phyloP scores from a whole-genome alignment of 2,329 filamentous ascomycete species.

The Cladosporium colombiae region DNA sequence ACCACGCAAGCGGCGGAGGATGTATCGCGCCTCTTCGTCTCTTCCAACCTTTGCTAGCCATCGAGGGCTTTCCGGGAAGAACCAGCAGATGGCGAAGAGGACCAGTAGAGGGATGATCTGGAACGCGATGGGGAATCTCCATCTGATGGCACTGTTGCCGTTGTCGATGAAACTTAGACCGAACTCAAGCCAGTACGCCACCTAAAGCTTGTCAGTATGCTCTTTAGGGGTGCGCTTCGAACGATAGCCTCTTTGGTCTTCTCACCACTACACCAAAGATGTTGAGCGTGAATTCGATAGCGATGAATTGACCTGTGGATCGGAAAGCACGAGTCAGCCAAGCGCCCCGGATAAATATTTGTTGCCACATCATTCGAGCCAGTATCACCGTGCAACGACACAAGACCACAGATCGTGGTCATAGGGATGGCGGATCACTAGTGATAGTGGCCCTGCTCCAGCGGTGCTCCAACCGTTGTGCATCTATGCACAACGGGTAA shows the following conservation, averaged over 20 bases:
- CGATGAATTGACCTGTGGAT: conserved; percentile 44
- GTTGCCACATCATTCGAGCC: neutral
- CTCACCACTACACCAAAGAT: conserved; percentile 61
- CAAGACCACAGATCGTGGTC: neutral
- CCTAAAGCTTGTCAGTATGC: neutral
- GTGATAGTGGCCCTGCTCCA: neutral
- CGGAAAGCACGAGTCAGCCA: neutral
- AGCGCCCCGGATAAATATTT: neutral
- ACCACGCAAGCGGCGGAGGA: conserved; percentile 64
- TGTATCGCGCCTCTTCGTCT: conserved; percentile 65
- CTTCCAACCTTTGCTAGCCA: conserved; percentile 67
- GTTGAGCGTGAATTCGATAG: conserved; percentile 72
- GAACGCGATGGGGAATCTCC: conserved; percentile 69
- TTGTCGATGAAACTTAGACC: conserved; percentile 17
- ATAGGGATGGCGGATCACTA: neutral
- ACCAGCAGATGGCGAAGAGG: conserved; percentile 58
- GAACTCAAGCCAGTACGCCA: conserved; percentile 21
- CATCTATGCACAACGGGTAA: neutral
- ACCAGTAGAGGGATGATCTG: conserved; percentile 64
- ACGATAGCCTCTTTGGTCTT: neutral
- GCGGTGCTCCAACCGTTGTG: neutral
- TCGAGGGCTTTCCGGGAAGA: conserved; percentile 68
- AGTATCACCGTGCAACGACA: neutral
- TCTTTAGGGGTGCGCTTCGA: too few species aligned
- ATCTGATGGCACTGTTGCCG: conserved; percentile 46